phyloP scores from a whole-genome alignment of 768 basidiomycete genomes.

The Rubroboletus pulcherrimus region DNA sequence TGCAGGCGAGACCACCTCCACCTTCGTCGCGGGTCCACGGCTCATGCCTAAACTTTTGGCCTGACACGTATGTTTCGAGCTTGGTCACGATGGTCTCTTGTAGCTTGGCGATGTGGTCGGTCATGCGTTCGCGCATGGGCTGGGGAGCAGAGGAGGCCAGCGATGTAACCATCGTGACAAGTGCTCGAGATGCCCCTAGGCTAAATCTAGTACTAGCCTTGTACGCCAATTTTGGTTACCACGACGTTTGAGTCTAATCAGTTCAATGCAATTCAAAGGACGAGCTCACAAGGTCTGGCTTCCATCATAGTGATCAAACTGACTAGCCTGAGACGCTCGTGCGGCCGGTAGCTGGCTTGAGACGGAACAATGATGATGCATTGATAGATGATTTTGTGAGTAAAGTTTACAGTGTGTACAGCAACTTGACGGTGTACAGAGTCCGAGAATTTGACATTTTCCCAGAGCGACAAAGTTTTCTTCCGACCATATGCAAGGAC shows the following conservation, averaged over 20 bases:
- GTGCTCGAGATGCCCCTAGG: not conserved
- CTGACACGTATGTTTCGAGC: conserved; percentile 16
- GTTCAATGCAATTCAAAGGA: not conserved
- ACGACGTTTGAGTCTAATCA: not conserved
- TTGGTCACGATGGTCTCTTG: conserved; percentile 21
- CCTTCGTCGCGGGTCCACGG: conserved; percentile 17
- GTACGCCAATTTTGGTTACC: not conserved
- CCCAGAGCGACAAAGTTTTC: not conserved
- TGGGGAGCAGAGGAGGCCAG: not conserved
- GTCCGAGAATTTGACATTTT: not conserved
- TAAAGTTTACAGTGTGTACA: not conserved
- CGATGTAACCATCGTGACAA: not conserved
- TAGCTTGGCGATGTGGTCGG: conserved; percentile 9
- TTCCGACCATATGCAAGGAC: not conserved
- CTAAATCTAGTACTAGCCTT: not conserved
- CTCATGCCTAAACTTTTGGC: conserved; percentile 15
- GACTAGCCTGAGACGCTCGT: not conserved
- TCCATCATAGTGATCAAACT: not conserved
- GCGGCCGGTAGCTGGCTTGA: too few relatives aligned
- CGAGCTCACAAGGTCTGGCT: not conserved
- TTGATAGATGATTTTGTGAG: not conserved
- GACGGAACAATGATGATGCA: not conserved
- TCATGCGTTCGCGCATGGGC: conserved; percentile 14
- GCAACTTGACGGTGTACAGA: not conserved
- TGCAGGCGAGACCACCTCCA: conserved; percentile 18